These are phyloP conservation scores for Mycena capillaripes DNA, from an alignment of 768 basidiomycete species.

Conservation along the genomic window DNA sequence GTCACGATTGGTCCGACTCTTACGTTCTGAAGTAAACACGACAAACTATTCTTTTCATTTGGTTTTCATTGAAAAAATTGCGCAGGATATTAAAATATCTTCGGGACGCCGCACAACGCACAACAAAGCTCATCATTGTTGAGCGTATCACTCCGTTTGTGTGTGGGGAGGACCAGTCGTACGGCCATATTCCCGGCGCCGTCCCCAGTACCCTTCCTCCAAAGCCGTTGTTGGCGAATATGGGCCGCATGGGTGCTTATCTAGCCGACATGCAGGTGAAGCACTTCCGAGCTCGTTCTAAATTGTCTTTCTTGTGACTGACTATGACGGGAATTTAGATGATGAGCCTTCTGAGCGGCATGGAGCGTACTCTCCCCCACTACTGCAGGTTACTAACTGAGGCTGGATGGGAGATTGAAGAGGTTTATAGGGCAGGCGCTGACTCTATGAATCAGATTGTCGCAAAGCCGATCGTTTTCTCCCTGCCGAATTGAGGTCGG, in stretches of 20 bases:
- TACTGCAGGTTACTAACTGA: not conserved
- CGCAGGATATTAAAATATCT: not conserved
- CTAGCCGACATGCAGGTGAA: constrained; percentile 30
- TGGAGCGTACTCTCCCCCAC: constrained; percentile 23
- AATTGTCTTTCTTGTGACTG: not conserved
- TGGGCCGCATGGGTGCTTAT: constrained; percentile 7
- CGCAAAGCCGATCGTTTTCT: not conserved
- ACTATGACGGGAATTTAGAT: constrained; percentile 12
- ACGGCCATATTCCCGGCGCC: constrained; percentile 6
- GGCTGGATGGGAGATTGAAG: constrained; percentile 31
- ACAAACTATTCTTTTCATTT: not conserved
- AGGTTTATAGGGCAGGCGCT: not conserved
- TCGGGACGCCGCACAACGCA: not conserved
- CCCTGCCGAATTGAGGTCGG: too few species aligned
- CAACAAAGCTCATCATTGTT: not conserved
- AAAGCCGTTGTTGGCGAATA: constrained; percentile 20
- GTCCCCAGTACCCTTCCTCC: not conserved
- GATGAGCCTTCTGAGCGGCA: constrained; percentile 22
- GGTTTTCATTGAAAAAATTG: not conserved
- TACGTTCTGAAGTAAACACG: constrained; percentile 34
- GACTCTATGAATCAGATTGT: constrained; percentile 9
- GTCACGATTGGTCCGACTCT: constrained; percentile 52
- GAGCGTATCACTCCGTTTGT: constrained; percentile 5
- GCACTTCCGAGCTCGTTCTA: not conserved
- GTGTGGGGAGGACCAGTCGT: not conserved